phyloP scores from a whole-genome alignment of 176 grass and related monocot genomes.

The Zea luxurians region DNA sequence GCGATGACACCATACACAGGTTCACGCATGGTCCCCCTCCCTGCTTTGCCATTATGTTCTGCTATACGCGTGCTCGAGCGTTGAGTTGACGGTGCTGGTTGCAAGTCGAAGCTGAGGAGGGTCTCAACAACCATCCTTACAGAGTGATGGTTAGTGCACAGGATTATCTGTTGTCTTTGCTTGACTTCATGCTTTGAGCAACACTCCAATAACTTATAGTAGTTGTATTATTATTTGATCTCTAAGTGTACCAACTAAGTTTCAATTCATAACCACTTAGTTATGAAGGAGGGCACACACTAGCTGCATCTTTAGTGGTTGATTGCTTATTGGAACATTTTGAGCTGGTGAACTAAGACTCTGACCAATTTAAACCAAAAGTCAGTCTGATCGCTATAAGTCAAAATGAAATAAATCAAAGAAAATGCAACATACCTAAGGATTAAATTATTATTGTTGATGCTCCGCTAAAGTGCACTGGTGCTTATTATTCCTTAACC shows the following conservation, averaged over 20 bases:
- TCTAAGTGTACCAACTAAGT: neutral
- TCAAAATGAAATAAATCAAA: neutral
- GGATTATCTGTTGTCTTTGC: neutral
- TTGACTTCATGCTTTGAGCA: neutral
- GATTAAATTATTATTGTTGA: neutral
- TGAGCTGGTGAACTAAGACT: neutral
- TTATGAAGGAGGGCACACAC: neutral
- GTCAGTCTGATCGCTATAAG: neutral
- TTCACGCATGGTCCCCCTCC: neutral
- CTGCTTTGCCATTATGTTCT: neutral
- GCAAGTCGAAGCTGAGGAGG: slow-evolving; percentile 88
- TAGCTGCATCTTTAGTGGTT: neutral
- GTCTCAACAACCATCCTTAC: slow-evolving; percentile 85
- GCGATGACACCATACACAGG: slow-evolving; percentile 89
- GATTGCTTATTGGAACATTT: slow-evolving; percentile 5
- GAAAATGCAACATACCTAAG: neutral
- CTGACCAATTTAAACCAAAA: neutral
- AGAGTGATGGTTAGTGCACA: slow-evolving; percentile 82
- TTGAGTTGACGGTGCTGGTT: neutral
- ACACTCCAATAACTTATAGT: neutral
- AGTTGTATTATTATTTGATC: neutral
- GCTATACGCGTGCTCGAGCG: neutral
- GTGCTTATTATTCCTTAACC: neutral
- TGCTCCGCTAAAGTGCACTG: neutral
- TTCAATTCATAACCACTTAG: neutral